These are phyloP conservation scores for Apophysomyces ossiformis DNA, from an alignment of 371 early-diverging fungal genomes.

Conservation along the genomic window DNA sequence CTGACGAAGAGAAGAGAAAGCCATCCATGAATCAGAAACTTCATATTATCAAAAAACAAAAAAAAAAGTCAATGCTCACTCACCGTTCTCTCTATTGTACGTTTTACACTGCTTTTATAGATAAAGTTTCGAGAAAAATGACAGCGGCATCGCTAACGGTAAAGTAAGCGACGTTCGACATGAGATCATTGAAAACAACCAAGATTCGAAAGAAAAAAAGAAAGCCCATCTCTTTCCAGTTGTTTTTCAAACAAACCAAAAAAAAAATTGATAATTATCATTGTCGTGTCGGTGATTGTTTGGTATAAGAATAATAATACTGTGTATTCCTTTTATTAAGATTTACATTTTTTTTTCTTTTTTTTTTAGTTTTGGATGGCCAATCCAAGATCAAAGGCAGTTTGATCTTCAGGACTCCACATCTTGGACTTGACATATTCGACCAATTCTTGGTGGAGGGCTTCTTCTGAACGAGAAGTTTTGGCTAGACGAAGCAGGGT, in stretches of 20 bases:
- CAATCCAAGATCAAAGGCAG: background rate
- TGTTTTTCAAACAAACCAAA: no score
- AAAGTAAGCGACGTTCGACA: background rate
- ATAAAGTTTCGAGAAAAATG: background rate
- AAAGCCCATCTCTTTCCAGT: background rate
- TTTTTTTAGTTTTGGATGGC: background rate
- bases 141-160: background rate
- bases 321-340: no score
- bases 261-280: no score
- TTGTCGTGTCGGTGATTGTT: no score
- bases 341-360: no score
- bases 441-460: slow-evolving; percentile 13
- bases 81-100: background rate
- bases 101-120: background rate
- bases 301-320: no score
- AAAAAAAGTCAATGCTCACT: background rate
- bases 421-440: slow-evolving; percentile 50
- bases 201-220: background rate
- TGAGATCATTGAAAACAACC: background rate
- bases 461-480: slow-evolving; percentile 22
- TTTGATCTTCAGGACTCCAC: slow-evolving; percentile 40
- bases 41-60: background rate
- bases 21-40: background rate
- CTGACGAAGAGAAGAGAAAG: background rate
- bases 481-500: slow-evolving; percentile 39